Percentiles rank a stretch among this genome's conserved stretches.
phyloP scores from a whole-genome alignment of 2,329 filamentous ascomycete species.

The Talaromyces sp. region DNA sequence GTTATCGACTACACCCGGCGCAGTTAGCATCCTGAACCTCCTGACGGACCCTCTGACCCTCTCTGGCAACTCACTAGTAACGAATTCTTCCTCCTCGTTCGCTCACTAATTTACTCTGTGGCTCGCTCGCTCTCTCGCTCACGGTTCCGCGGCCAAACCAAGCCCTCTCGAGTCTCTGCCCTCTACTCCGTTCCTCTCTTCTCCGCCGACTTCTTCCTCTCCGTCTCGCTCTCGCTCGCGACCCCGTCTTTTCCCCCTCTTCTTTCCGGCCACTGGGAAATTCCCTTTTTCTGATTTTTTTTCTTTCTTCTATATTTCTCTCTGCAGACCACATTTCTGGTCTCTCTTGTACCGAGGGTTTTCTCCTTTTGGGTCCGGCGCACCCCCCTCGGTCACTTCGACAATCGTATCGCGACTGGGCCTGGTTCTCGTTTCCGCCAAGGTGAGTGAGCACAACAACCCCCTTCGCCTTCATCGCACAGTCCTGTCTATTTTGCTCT shows the following conservation, averaged over 20 bases:
- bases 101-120: no score
- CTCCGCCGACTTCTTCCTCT: conserved; percentile 6
- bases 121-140: background rate
- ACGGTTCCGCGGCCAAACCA: background rate
- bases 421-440: background rate
- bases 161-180: no score
- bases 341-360: conserved; percentile 17
- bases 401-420: background rate
- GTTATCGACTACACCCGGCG: background rate
- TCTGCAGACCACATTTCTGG: conserved; percentile 15
- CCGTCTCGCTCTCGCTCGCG: background rate
- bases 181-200: conserved; percentile 8
- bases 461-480: conserved; percentile 5
- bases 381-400: conserved; percentile 17
- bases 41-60: background rate
- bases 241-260: background rate
- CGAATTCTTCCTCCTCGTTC: background rate
- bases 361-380: conserved; percentile 14
- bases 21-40: background rate
- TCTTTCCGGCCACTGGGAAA: background rate
- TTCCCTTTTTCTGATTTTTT: conserved; percentile 3
- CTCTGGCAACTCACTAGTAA: background rate
- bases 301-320: conserved; percentile 20
- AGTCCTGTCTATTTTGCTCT: background rate
- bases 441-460: background rate